These are phyloP conservation scores for Heterobasidion annosum DNA, from an alignment of 1,284 basidiomycete genomes.

Conservation along the genomic window DNA sequence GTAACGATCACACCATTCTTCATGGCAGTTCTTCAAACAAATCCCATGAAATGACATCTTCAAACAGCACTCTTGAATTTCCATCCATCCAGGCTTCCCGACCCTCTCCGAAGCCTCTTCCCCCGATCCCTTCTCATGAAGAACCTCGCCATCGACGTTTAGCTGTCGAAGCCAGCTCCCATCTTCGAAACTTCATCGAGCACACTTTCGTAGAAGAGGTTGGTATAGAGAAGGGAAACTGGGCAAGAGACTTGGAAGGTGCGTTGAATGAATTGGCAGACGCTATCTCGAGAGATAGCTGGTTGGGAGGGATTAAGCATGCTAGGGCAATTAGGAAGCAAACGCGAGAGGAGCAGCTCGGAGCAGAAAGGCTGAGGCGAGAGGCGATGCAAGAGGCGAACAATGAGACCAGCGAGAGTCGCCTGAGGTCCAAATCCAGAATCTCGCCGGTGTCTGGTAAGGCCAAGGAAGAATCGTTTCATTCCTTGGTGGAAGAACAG, in stretches of 20 bases:
- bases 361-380: slow-evolving; percentile 3
- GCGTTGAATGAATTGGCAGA: slow-evolving; percentile 28
- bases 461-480: too few relatives aligned
- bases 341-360: background rate
- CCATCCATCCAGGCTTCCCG: background rate
- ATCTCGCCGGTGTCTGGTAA: too few relatives aligned
- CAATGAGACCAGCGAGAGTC: slow-evolving; percentile 8
- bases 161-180: slow-evolving; percentile 9
- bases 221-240: slow-evolving; percentile 20
- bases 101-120: background rate
- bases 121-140: background rate
- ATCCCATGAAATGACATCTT: too few relatives aligned
- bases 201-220: slow-evolving; percentile 10
- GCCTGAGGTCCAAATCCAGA: too few relatives aligned
- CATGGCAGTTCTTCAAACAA: too few relatives aligned
- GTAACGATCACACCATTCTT: too few relatives aligned
- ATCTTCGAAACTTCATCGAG: slow-evolving; percentile 10
- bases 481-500: too few relatives aligned
- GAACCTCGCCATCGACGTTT: slow-evolving; percentile 1
- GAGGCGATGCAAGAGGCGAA: slow-evolving; percentile 1
- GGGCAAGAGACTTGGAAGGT: slow-evolving; percentile 19
- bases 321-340: slow-evolving; percentile 4
- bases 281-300: slow-evolving; percentile 23
- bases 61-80: too few relatives aligned
- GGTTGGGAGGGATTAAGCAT: slow-evolving; percentile 22